phyloP scores from a whole-genome alignment of 164 flowering plant species.

The Warburgia ugandensis region DNA sequence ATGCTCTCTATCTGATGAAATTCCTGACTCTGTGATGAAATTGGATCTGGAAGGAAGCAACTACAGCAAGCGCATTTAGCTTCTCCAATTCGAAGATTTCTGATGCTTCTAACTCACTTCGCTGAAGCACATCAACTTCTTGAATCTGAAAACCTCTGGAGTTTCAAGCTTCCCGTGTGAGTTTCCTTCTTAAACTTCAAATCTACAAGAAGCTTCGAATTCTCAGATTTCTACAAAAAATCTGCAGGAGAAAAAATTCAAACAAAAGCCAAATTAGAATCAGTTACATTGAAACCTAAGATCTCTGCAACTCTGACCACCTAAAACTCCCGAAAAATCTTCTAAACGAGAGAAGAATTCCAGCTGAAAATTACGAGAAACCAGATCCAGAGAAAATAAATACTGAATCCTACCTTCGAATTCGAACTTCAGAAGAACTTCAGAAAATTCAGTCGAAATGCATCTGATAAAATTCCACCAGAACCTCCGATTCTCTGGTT shows the following conservation, averaged over 20 bases:
- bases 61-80: too few relatives aligned
- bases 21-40: background rate
- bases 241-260: too few relatives aligned
- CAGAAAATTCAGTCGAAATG: background rate
- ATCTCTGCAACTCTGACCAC: background rate
- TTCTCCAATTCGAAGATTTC: too few relatives aligned
- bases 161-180: too few relatives aligned
- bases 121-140: background rate
- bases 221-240: background rate
- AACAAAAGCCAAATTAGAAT: background rate
- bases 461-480: background rate
- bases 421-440: background rate
- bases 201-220: background rate
- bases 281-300: background rate
- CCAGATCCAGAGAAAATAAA: background rate
- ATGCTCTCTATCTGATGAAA: background rate
- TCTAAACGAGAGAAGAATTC: too few relatives aligned
- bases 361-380: background rate
- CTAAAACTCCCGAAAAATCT: too few relatives aligned
- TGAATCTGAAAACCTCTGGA: background rate
- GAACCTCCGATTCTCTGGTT: background rate
- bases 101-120: background rate
- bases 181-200: too few relatives aligned
- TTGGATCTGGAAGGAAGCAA: constrained; percentile 21
- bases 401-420: background rate